A percentile compares a stretch with the other conserved stretches of the same genome.
These are phyloP conservation scores for Rosa rugosa DNA, from an alignment of 306 rosid genomes.

Conservation along the genomic window DNA sequence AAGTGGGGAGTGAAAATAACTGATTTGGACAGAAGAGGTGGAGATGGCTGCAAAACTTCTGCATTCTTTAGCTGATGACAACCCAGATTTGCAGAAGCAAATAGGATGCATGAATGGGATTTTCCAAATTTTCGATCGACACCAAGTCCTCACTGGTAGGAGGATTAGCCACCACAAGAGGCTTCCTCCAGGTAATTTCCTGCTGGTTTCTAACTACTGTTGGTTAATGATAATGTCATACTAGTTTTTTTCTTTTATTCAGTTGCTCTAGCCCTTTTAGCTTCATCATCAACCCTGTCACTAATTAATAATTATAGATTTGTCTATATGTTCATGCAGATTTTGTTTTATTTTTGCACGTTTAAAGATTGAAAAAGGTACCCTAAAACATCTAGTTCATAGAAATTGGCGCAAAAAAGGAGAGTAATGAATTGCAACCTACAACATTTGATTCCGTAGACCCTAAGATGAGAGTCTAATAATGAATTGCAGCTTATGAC, in stretches of 20 bases:
- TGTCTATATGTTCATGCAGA: background rate
- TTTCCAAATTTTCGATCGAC: constrained; percentile 82
- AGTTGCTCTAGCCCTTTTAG: background rate
- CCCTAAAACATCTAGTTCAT: background rate
- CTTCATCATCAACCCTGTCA: background rate
- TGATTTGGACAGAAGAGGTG: constrained; percentile 29
- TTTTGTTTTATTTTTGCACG: background rate
- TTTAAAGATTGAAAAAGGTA: background rate
- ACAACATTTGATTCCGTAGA: background rate
- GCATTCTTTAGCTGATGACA: constrained; percentile 90
- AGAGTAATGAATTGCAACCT: background rate
- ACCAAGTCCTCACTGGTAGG: constrained; percentile 49
- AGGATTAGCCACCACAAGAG: constrained; percentile 65
- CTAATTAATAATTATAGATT: background rate
- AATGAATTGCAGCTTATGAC: constrained; percentile 22
- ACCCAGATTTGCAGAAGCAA: constrained; percentile 90
- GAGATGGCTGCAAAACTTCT: constrained; percentile 88
- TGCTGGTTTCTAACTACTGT: background rate
- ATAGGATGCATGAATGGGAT: constrained; percentile 95
- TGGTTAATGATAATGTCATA: background rate
- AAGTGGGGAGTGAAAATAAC: constrained; percentile 26
- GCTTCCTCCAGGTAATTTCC: constrained; percentile 56
- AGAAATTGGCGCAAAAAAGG: background rate
- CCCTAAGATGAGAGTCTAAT: background rate
- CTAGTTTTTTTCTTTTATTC: background rate